A percentile compares a stretch with the other conserved stretches of the same genome.
Evolutionary conservation across 1,284 basidiomycete species (phyloP).

Genomic region (Puccinia novopanici): DNA sequence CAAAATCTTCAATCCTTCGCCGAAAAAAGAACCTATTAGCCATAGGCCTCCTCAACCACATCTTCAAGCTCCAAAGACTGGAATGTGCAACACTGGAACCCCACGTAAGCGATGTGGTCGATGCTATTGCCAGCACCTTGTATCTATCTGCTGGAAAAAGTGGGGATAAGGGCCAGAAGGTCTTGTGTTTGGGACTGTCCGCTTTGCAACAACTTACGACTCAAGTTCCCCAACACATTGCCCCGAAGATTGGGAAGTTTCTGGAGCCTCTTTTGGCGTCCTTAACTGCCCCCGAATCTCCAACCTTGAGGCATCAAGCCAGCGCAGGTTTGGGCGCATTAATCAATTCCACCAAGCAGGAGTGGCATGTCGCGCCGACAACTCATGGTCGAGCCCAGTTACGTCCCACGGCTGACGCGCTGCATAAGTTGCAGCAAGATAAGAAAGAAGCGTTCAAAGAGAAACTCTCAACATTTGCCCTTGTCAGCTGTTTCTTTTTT

Average conservation of each 20-base stretch:
- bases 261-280: slow-evolving; percentile 40
- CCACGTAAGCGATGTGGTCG: slow-evolving; percentile 15
- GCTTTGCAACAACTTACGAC: slow-evolving; percentile 35
- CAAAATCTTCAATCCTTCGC: slow-evolving; percentile 38
- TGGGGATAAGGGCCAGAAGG: slow-evolving; percentile 42
- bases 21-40: slow-evolving; percentile 41
- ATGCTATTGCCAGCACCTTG: slow-evolving; percentile 33
- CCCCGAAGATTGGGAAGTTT: slow-evolving; percentile 15
- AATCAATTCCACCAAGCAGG: slow-evolving; percentile 27
- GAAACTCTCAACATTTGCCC: slow-evolving; percentile 36
- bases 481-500: slow-evolving; percentile 30
- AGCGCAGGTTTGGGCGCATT: slow-evolving; percentile 37
- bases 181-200: slow-evolving; percentile 29
- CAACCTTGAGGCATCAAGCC: slow-evolving; percentile 34
- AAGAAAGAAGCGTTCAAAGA: slow-evolving; percentile 43
- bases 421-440: slow-evolving; percentile 4
- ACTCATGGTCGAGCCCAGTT: background rate
- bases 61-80: slow-evolving; percentile 38
- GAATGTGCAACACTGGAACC: slow-evolving; percentile 11
- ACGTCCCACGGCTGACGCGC: background rate
- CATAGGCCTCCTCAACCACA: slow-evolving; percentile 38
- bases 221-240: slow-evolving; percentile 35
- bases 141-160: slow-evolving; percentile 48
- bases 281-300: slow-evolving; percentile 21
- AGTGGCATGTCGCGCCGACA: slow-evolving; percentile 19